Percentiles rank a stretch among this genome's conserved stretches.
Conservation (phyloP, 352 stramenopile species). For the Globisporangium lucens region DNA sequence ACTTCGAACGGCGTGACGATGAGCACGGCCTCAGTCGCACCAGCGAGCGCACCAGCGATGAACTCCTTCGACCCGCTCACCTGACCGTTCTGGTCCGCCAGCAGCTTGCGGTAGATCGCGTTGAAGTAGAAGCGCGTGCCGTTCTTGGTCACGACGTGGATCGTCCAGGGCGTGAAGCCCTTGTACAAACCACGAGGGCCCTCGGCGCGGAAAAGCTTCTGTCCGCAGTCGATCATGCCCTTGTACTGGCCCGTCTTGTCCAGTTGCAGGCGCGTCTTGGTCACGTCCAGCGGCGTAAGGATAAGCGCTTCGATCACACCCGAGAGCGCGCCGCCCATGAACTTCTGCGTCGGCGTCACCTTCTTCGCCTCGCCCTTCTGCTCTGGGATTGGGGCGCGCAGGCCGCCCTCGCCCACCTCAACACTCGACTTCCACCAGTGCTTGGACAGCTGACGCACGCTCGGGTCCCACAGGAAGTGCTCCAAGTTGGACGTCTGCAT, state of each 20-base stretch:
- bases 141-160: constrained; percentile 90
- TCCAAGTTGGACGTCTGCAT: constrained; percentile 74
- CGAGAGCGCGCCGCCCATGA: constrained; percentile 80
- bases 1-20: constrained; percentile 98
- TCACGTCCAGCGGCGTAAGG: constrained; percentile 85
- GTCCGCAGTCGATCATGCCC: constrained; percentile 82
- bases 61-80: constrained; percentile 82
- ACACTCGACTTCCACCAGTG: constrained; percentile 86
- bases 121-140: constrained; percentile 90
- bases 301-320: constrained; percentile 84
- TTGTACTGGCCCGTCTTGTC: constrained; percentile 86
- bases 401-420: constrained; percentile 71
- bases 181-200: constrained; percentile 82
- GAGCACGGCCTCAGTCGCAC: constrained; percentile 94
- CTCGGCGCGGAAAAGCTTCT: constrained; percentile 78
- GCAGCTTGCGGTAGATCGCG: constrained; percentile 73
- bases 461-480: constrained; percentile 74
- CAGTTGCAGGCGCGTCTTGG: constrained; percentile 88
- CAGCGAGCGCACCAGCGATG: constrained; percentile 89
- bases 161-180: constrained; percentile 87
- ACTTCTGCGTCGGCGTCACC: constrained; percentile 71
- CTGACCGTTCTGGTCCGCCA: constrained; percentile 77
- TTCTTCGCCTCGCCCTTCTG: constrained; percentile 45
- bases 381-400: constrained; percentile 56
- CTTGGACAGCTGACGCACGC: constrained; percentile 82